These are phyloP conservation scores for Suillus lakei DNA, from an alignment of 768 basidiomycete genomes.

Conservation along the genomic window DNA sequence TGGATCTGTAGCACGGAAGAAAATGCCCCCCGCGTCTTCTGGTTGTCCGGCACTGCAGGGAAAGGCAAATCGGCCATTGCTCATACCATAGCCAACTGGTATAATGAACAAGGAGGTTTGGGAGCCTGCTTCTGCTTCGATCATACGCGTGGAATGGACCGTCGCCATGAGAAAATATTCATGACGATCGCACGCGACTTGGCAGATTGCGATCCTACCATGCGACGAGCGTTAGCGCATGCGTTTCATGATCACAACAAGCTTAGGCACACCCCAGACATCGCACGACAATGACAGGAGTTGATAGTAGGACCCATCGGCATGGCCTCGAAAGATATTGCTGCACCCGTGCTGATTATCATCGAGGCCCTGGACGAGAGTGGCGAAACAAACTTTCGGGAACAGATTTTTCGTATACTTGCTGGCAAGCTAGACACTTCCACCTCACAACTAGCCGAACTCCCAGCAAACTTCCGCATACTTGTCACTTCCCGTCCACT, in stretches of 20 bases:
- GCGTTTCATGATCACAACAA: background rate
- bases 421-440: background rate
- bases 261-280: background rate
- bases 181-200: background rate
- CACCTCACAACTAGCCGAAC: background rate
- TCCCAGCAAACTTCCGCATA: constrained; percentile 17
- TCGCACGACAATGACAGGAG: constrained; percentile 19
- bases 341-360: constrained; percentile 26
- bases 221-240: background rate
- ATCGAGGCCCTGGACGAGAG: constrained; percentile 32
- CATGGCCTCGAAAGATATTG: constrained; percentile 6
- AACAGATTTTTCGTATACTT: constrained; percentile 19
- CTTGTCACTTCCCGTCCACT: constrained; percentile 19
- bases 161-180: constrained; percentile 1
- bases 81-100: too few relatives aligned
- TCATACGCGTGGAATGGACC: too few relatives aligned
- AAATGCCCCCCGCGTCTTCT: too few relatives aligned
- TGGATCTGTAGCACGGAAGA: too few relatives aligned
- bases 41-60: too few relatives aligned
- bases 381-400: constrained; percentile 8
- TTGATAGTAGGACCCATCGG: constrained; percentile 18
- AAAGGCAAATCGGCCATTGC: too few relatives aligned
- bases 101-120: too few relatives aligned
- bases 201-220: background rate
- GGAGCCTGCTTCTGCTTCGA: too few relatives aligned